Conservation (phyloP, 768 basidiomycete species). For the Leccinum boreale region DNA sequence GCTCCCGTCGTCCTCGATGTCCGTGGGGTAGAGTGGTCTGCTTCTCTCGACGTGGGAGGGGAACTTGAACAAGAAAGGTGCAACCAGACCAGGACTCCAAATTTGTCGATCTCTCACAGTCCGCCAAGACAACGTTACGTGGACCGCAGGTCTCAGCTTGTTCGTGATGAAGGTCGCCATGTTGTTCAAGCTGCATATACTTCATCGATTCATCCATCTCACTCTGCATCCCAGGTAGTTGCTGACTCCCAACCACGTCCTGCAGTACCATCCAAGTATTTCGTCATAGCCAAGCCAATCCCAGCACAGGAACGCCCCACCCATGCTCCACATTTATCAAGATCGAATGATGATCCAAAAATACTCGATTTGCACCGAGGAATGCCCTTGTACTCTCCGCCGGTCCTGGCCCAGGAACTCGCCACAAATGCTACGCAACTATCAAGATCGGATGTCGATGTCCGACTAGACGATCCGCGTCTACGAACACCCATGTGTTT, state of each 20-base stretch:
- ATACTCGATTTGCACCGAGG: neutral
- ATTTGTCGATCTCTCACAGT: neutral
- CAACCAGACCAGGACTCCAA: neutral
- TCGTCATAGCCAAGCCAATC: neutral
- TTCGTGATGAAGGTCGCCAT: neutral
- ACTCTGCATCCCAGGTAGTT: slow-evolving; percentile 52
- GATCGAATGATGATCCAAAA: neutral
- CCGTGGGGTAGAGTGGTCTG: slow-evolving; percentile 29
- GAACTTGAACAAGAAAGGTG: neutral
- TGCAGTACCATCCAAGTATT: slow-evolving; percentile 12
- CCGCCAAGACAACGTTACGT: neutral
- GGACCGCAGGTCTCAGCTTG: slow-evolving; percentile 11
- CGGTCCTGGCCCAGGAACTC: neutral
- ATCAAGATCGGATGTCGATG: neutral
- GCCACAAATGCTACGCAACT: neutral
- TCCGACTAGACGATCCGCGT: slow-evolving; percentile 2
- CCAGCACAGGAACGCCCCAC: neutral
- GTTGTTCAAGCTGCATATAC: slow-evolving; percentile 1
- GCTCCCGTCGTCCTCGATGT: slow-evolving; percentile 38
- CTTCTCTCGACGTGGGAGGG: slow-evolving; percentile 3
- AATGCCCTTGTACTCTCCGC: slow-evolving; percentile 7
- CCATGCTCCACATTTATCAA: neutral
- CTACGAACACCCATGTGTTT: slow-evolving; percentile 3
- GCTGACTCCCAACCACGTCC: neutral
- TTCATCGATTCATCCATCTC: slow-evolving; percentile 43